Evolutionary conservation across 768 basidiomycete species (phyloP), one percentile per base, ranked within the genome.

Genomic region (Rhodotorula taiwanensis): DNA sequence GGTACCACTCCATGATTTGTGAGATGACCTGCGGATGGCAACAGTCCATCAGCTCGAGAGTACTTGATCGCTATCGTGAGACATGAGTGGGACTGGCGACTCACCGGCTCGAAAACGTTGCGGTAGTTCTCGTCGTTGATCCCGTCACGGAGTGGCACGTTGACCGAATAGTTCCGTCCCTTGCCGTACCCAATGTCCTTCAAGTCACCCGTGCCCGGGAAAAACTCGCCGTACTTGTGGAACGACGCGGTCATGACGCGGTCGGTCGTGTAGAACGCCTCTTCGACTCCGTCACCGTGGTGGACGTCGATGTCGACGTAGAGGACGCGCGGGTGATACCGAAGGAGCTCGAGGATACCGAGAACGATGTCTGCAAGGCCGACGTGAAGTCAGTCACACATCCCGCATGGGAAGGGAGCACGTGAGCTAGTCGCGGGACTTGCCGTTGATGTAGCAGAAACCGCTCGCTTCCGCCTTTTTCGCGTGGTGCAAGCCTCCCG

Each of bases 281-380:
- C 95, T 75, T 99, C 95, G 28, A 99, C 95, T 47, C 95, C 95
- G 76, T 99, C 95, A 21, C 95, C 95, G 66, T 99, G 95, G 74
- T 99, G 95, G 2, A 95, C 89, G 74, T 99, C 95, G 62, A 99
- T 93, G 74, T 99, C 95, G 70, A 99, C 92, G 77, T 99, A 99
- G 27, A 99, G 80, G 33, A 99, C 95, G 39, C 95, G 83, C 18
- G 83, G 83, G 74, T 98, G 92, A 76, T 74, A 89, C 85, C 94
- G 80, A 59, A 98, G 80, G 16, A 99, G 82, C 75, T 98, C 95
- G 34, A 98, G 81, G 62, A 98, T 94, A 4, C 94, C 94, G 25
- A 99, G 83, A 11, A 99, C 95, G 69, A 98, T 98, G 74, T 98
- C 94, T 95, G 71, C 3, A 5, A 3, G 15, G 13, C 28, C 2